These are phyloP conservation scores for Botrytis medusae DNA, from an alignment of 2,329 filamentous ascomycete genomes.

Conservation along the genomic window DNA sequence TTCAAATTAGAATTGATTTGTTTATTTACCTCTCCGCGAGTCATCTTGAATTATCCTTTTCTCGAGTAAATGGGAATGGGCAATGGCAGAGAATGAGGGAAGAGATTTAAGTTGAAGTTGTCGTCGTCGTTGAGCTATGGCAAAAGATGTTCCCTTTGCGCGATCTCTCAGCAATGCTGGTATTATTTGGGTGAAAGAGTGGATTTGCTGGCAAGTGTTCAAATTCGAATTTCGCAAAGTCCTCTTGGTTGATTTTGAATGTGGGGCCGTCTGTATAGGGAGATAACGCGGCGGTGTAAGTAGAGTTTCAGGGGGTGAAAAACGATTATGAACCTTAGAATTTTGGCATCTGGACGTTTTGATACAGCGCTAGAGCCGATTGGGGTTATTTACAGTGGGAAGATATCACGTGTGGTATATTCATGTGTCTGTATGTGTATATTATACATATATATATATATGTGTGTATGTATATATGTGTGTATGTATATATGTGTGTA, in stretches of 20 bases:
- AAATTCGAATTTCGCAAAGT: conserved; percentile 1
- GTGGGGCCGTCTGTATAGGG: conserved; percentile 5
- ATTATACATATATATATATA: too few species aligned
- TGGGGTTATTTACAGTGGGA: neutral
- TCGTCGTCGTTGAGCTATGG: conserved; percentile 14
- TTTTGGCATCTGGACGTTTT: too few species aligned
- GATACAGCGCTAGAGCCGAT: neutral
- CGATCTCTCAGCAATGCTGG: conserved; percentile 14
- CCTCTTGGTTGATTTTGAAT: conserved; percentile 16
- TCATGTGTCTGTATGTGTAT: too few species aligned
- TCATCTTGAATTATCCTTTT: conserved; percentile 26
- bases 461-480: too few species aligned
- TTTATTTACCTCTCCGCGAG: conserved; percentile 30
- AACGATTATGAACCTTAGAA: neutral
- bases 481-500: too few species aligned
- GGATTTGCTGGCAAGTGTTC: conserved; percentile 15
- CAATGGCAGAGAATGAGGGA: neutral
- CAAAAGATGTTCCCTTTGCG: conserved; percentile 15
- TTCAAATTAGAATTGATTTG: neutral
- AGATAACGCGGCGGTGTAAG: conserved; percentile 18
- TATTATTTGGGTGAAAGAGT: conserved; percentile 6
- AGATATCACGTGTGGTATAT: neutral
- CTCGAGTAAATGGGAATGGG: neutral
- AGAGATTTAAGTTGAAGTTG: conserved; percentile 1
- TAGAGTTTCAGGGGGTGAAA: conserved; percentile 3